These are phyloP conservation scores for Eimeria tenella DNA, from an alignment of 169 alveolate genomes.

Conservation along the genomic window DNA sequence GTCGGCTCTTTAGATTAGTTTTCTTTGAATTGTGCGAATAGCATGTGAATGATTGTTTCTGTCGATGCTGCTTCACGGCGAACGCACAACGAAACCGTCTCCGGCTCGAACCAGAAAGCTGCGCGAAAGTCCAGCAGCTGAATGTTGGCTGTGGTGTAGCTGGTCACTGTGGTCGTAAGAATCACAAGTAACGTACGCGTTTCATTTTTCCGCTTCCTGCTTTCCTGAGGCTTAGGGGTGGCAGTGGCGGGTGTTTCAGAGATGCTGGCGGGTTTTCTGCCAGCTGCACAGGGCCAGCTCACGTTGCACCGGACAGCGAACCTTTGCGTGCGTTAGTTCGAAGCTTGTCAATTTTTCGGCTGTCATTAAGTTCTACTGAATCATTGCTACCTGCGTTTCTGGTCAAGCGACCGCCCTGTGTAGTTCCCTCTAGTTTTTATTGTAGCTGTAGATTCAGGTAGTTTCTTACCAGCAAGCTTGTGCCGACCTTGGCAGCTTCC, in stretches of 20 bases:
- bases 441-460: background rate
- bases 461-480: constrained; percentile 26
- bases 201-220: background rate
- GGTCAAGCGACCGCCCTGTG: constrained; percentile 9
- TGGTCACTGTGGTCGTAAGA: background rate
- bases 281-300: constrained; percentile 33
- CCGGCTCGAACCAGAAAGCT: constrained; percentile 39
- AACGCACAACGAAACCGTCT: background rate
- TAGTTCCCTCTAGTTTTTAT: background rate
- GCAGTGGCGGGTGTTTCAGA: background rate
- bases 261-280: background rate
- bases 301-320: constrained; percentile 38
- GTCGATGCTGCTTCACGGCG: background rate
- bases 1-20: no score
- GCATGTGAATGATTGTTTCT: background rate
- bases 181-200: background rate
- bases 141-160: background rate
- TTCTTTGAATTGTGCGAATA: no score
- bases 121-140: background rate
- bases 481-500: constrained; percentile 68
- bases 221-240: background rate
- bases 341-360: background rate
- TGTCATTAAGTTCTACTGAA: background rate
- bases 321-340: background rate
- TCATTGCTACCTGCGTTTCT: background rate